Evolutionary conservation across 257 asterid species (phyloP), one percentile per base, ranked within the genome.

Genomic region (Leonotis leonurus): DNA sequence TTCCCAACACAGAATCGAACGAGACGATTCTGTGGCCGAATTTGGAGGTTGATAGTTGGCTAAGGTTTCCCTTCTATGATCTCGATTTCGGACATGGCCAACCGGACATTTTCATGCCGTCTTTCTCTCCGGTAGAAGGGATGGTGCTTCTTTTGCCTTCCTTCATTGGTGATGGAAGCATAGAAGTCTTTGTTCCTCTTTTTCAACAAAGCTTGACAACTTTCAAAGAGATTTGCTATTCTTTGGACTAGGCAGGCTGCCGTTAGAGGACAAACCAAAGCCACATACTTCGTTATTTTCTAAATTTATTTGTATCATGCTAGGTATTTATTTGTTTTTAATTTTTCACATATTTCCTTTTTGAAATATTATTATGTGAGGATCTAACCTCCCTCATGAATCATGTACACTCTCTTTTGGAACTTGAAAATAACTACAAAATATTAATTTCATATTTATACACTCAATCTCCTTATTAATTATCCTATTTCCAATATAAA

Each of bases 21-120:
- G 49, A 69, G 63, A 18, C 69, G 0, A 72, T 80, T 1, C 51
- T 82, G 57, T 80, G 87, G 70, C 91, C 96, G 9, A 78, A 87
- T 60, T 50, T 87, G 70, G 90, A 87, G 58, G 95, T 82, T 6
- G 79, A 74, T 53, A 87, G 94, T 25, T 87, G 95, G 95, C 71
- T 87, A 18, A 77, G 94, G 84, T 82, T 87, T 52, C 93, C 93
- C 43, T 82, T 87, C 65, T 81, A 79, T 45, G 94, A 87, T 46
- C 73, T 87, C 5, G 94, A 87, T 75, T 81, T 87, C 51, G 96
- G 94, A 9, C 53, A 54, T 0, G 96, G 96, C 9, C 77, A 77
- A 10, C 96, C 96, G 0, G 74, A 70, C 73, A 21, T 79, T 32
- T 83, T 87, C 83, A 70, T 81, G 87, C 96, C 96, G 12, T 75